Evolutionary conservation across 441 rosid species (phyloP).

Genomic region (Heliophila coronopifolia): DNA sequence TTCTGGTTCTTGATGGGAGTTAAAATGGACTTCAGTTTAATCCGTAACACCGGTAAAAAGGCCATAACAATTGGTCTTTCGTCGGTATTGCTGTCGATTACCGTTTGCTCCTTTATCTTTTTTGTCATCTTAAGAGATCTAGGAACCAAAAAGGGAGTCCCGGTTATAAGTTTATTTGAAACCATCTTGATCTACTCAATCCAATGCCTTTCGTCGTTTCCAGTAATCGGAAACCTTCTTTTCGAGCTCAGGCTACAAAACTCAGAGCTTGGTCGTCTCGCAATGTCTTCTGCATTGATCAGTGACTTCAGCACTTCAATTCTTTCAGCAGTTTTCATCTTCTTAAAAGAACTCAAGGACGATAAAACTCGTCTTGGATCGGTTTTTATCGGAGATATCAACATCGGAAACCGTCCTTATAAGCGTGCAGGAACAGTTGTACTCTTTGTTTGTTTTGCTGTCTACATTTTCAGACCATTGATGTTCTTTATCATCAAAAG

Average conservation of each 20-base stretch:
- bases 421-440: conserved; percentile 12
- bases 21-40: conserved; percentile 41
- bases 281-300: conserved; percentile 36
- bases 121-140: neutral
- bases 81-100: conserved; percentile 30
- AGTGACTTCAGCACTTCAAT: conserved; percentile 21
- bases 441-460: neutral
- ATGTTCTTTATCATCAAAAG: conserved; percentile 32
- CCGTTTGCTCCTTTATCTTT: conserved; percentile 8
- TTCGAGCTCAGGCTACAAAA: conserved; percentile 48
- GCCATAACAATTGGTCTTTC: conserved; percentile 34
- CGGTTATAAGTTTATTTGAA: neutral
- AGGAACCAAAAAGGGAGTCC: conserved; percentile 3
- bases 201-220: conserved; percentile 38
- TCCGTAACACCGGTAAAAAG: conserved; percentile 28
- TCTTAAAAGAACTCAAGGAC: conserved; percentile 17
- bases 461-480: conserved; percentile 32
- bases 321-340: neutral
- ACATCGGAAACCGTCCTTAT: conserved; percentile 18
- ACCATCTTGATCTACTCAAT: conserved; percentile 12
- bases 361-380: conserved; percentile 21
- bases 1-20: conserved; percentile 51
- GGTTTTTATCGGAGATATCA: conserved; percentile 21
- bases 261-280: conserved; percentile 56
- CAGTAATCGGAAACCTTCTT: conserved; percentile 41